Base-by-base conservation (phyloP, 2,329 filamentous ascomycete genomes). In the Rutstroemia sydowiana region DNA sequence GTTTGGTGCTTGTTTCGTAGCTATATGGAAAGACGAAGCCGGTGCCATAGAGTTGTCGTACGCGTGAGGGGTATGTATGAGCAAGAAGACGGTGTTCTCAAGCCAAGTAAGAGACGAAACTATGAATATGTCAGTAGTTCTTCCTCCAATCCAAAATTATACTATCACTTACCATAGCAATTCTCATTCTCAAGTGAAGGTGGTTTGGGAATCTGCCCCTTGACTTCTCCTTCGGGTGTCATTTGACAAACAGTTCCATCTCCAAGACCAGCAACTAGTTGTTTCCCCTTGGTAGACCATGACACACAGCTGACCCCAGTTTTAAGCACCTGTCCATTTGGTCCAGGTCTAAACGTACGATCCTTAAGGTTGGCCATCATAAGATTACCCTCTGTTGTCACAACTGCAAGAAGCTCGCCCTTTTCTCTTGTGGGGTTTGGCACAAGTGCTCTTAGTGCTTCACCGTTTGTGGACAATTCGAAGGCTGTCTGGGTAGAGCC, bases 271-370 rank as follows among this genome's bases (percentile, higher is more conserved):
- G 88, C 91, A 41, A 95, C 84, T 40, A 98, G 74, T 66, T 97
- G 92, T 67, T 95, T 98, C 43, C 93, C 93, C 66, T 85, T 88
- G 55, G 82, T 85, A 68, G 93, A 98, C 93, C 95, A 98, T 51
- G 87, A 85, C 5, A 88, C 78, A 63, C 87, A 93, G 65, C 84
- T 90, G 26, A 95, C 91, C 44, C 86, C 84, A 26, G 78, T 74
- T 63, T 84, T 88, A 57, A 95, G 73, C 1, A 84, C 72, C 57
- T 72, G 77, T 31, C 87, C 88, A 57, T 81, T 81, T 18, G 75
- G 62, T 1, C 79, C 79, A 31, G 73, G 71, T 8, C 77, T 66
- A 41, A 89, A 75, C 37, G 71, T 75, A 45, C 78, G 76, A 34
- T 84, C 78, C 62, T 85, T 84, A 54, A 98, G 69, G 66, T 95